Percentiles rank a stretch among this genome's conserved stretches.
Conservation (phyloP, 345 rosid species). For the Salix suchowensis region DNA sequence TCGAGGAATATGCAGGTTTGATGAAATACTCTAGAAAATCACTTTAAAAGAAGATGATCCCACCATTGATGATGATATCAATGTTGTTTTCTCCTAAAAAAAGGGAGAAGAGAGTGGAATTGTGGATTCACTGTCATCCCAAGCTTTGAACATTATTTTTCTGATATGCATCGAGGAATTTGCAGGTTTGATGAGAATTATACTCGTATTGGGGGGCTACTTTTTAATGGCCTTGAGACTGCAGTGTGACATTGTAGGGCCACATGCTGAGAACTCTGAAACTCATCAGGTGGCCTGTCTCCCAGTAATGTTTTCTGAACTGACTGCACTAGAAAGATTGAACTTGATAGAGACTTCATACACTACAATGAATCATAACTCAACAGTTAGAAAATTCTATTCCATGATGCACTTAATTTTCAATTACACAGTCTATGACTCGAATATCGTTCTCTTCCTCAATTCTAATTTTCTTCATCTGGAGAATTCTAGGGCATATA, state of each 20-base stretch:
- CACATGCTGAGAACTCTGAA: slow-evolving; percentile 4
- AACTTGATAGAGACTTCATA: background rate
- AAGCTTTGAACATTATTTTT: background rate
- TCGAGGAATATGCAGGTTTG: background rate
- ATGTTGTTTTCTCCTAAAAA: background rate
- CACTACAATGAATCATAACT: background rate
- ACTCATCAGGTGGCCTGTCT: slow-evolving; percentile 15
- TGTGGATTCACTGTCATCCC: background rate
- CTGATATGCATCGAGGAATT: background rate
- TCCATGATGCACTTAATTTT: slow-evolving; percentile 4
- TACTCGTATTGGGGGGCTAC: background rate
- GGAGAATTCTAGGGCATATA: no score
- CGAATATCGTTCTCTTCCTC: no score
- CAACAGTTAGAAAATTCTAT: background rate
- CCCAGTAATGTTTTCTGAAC: slow-evolving; percentile 5
- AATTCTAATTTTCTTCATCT: no score
- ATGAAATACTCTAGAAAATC: background rate
- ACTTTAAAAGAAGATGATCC: background rate
- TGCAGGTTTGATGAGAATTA: background rate
- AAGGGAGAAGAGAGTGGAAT: background rate
- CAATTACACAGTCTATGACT: no score
- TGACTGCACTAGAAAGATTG: slow-evolving; percentile 1
- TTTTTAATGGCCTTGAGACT: background rate
- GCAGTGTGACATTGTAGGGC: background rate
- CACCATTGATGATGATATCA: background rate